Percentiles rank a stretch among this genome's conserved stretches.
phyloP scores from a whole-genome alignment of 371 early-diverging fungal genomes.

The Rhizopus stolonifer region DNA sequence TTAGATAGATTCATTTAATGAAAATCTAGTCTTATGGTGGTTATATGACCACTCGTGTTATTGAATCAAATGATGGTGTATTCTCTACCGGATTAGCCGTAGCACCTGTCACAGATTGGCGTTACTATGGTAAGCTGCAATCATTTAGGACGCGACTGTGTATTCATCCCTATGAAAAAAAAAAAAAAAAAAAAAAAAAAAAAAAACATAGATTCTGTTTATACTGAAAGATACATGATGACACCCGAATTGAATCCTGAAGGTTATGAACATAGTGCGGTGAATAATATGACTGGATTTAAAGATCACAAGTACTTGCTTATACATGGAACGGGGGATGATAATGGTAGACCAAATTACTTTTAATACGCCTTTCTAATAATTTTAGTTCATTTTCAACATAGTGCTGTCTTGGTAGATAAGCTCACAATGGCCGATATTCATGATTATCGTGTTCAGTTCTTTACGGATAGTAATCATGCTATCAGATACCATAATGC shows the following conservation, averaged over 20 bases:
- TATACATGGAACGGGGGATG: conserved; percentile 94
- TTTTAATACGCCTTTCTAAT: not conserved
- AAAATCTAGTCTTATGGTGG: conserved; percentile 93
- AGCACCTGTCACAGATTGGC: conserved; percentile 97
- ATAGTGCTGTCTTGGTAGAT: conserved; percentile 78
- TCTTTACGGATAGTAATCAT: conserved; percentile 90
- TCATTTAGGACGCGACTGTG: too few relatives aligned
- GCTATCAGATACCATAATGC: conserved; percentile 71
- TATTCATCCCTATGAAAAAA: too few relatives aligned
- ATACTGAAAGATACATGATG: conserved; percentile 97
- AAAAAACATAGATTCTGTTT: conserved; percentile 90
- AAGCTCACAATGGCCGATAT: conserved; percentile 72
- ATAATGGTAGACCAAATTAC: conserved; percentile 47
- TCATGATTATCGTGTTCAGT: conserved; percentile 75
- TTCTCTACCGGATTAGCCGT: conserved; percentile 90
- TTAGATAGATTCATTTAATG: too few relatives aligned
- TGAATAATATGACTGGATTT: conserved; percentile 84
- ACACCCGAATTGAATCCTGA: conserved; percentile 73
- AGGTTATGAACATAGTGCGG: conserved; percentile 81
- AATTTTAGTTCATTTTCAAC: conserved; percentile 92
- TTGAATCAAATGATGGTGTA: conserved; percentile 82
- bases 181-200: too few relatives aligned
- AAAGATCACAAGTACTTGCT: conserved; percentile 74
- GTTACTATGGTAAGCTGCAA: conserved; percentile 57
- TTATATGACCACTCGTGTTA: conserved; percentile 80